These are phyloP conservation scores for Plectosphaerella cucumerina DNA, from an alignment of 2,329 filamentous ascomycete genomes.

Conservation along the genomic window DNA sequence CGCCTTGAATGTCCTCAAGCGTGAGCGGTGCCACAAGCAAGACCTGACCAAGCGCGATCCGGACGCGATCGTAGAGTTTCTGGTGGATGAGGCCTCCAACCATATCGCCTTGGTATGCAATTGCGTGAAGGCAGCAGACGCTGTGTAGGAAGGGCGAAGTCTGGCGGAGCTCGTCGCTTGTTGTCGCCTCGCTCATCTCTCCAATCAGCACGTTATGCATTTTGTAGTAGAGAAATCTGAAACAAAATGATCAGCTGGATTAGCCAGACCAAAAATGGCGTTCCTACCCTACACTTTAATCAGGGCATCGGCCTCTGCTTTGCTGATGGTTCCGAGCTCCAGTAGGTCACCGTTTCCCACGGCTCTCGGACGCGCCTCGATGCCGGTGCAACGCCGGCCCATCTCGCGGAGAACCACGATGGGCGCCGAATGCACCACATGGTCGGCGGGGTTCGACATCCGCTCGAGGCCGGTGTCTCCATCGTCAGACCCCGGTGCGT, in stretches of 20 bases:
- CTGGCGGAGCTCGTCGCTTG: constrained; percentile 18
- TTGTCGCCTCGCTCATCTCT: constrained; percentile 5
- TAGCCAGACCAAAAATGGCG: too few species aligned
- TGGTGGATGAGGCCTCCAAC: constrained; percentile 22
- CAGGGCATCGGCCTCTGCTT: not conserved
- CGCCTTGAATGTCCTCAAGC: constrained; percentile 34
- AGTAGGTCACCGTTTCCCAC: not conserved
- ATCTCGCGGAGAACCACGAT: not conserved
- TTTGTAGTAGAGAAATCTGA: constrained; percentile 7
- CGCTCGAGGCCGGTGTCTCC: not conserved
- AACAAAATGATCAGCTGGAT: too few species aligned
- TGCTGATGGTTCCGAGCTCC: not conserved
- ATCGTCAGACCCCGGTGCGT: not conserved
- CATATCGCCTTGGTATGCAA: constrained; percentile 2
- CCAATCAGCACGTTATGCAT: constrained; percentile 7
- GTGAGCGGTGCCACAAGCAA: constrained; percentile 33
- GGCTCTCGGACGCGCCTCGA: not conserved
- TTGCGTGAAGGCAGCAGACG: constrained; percentile 32
- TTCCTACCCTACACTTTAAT: not conserved
- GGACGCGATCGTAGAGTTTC: constrained; percentile 33
- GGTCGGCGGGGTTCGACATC: not conserved
- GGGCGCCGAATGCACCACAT: not conserved
- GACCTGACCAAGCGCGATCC: constrained; percentile 31
- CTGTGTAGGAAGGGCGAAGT: constrained; percentile 34
- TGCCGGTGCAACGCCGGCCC: not conserved